Conservation (phyloP, 352 stramenopile species). For the Phytophthora quininea region DNA sequence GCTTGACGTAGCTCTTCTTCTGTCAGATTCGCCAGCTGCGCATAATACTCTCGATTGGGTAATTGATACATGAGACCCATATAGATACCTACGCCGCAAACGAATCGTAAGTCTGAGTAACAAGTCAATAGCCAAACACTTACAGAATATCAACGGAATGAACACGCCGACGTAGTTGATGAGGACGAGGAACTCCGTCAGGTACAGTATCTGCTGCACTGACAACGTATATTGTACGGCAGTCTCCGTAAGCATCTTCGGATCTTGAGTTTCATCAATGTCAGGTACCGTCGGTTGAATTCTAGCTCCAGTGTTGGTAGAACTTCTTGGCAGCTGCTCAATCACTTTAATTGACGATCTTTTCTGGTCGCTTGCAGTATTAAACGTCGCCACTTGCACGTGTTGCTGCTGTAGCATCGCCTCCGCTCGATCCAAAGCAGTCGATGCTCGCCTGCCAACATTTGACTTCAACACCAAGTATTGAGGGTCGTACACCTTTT, state of each 20-base stretch:
- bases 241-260: conserved; percentile 1
- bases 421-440: conserved; percentile 17
- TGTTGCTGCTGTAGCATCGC: conserved; percentile 12
- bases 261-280: not conserved
- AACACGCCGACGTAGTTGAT: conserved; percentile 42
- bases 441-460: not conserved
- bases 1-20: conserved; percentile 19
- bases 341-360: not conserved
- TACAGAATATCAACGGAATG: conserved; percentile 37
- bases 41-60: conserved; percentile 32
- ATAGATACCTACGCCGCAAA: conserved; percentile 20
- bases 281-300: conserved; percentile 13
- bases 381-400: not conserved
- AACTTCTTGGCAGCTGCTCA: no score
- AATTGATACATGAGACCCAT: conserved; percentile 26
- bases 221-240: conserved; percentile 13
- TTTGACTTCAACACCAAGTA: conserved; percentile 11
- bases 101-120: not conserved
- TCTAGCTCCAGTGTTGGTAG: not conserved
- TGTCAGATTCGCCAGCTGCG: conserved; percentile 20
- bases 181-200: conserved; percentile 38
- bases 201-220: conserved; percentile 28
- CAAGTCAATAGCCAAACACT: conserved; percentile 1
- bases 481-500: conserved; percentile 9
- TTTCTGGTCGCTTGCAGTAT: not conserved